Evolutionary conservation across 1,139 yeast species (phyloP).

Genomic region (Saccharomyces hybrid): DNA sequence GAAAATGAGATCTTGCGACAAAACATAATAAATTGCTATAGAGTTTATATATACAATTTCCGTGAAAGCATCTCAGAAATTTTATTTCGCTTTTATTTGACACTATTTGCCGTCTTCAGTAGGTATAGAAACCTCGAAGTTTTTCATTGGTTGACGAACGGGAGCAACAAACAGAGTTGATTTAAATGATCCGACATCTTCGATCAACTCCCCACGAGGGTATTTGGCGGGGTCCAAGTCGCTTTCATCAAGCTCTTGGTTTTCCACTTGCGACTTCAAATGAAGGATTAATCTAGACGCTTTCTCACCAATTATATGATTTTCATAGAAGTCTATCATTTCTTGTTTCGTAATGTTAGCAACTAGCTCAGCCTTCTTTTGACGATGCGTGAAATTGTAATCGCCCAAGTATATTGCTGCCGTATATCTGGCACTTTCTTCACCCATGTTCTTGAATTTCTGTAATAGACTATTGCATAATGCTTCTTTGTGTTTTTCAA

Average conservation of each 20-base stretch:
- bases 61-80: too few species aligned
- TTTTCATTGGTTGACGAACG: constrained; percentile 37
- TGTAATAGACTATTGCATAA: constrained; percentile 58
- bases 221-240: constrained; percentile 21
- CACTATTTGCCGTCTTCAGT: too few species aligned
- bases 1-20: too few species aligned
- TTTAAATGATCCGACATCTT: constrained; percentile 39
- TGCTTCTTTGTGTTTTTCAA: constrained; percentile 60
- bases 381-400: constrained; percentile 61
- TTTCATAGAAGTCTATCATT: constrained; percentile 47
- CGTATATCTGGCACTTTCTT: constrained; percentile 66
- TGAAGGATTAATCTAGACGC: constrained; percentile 55
- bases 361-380: constrained; percentile 50
- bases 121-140: too few species aligned
- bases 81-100: too few species aligned
- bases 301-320: constrained; percentile 37
- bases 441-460: constrained; percentile 67
- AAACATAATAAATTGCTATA: too few species aligned
- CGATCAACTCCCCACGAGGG: constrained; percentile 35
- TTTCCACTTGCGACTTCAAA: constrained; percentile 51
- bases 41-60: too few species aligned
- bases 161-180: constrained; percentile 37
- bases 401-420: constrained; percentile 63
- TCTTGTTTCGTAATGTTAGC: constrained; percentile 49
- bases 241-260: constrained; percentile 21